A percentile compares a stretch with the other conserved stretches of the same genome.
These are phyloP conservation scores for Stereocaulon alpinum DNA, from an alignment of 495 filamentous ascomycete species.

Conservation along the genomic window DNA sequence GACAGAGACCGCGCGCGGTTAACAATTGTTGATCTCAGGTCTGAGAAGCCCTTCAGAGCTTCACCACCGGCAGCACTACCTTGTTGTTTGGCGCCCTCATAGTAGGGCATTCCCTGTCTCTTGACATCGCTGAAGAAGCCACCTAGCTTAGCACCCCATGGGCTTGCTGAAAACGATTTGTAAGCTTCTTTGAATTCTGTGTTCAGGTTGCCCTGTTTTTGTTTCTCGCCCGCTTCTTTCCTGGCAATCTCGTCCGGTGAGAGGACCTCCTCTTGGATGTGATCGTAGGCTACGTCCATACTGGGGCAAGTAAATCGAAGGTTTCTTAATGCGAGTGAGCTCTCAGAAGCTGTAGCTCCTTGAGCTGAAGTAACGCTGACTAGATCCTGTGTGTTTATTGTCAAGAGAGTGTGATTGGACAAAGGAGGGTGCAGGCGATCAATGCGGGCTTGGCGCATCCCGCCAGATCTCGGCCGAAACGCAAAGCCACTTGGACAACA, in stretches of 20 bases:
- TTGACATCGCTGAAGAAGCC: constrained; percentile 82
- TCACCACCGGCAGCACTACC: constrained; percentile 66
- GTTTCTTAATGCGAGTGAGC: neutral
- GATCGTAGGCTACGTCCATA: constrained; percentile 97
- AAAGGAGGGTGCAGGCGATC: neutral
- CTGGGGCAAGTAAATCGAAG: too few relatives aligned
- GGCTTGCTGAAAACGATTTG: constrained; percentile 78
- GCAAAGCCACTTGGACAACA: neutral
- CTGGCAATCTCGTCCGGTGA: constrained; percentile 45
- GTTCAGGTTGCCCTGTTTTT: constrained; percentile 54
- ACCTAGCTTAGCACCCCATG: constrained; percentile 82
- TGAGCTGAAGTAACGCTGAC: neutral
- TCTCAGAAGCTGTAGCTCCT: neutral
- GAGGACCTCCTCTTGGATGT: constrained; percentile 78
- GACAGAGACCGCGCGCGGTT: constrained; percentile 66
- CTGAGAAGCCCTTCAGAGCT: constrained; percentile 73
- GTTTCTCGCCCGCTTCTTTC: constrained; percentile 37
- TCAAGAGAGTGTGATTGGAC: neutral
- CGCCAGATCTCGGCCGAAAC: neutral
- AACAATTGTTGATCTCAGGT: constrained; percentile 55
- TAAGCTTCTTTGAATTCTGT: constrained; percentile 91
- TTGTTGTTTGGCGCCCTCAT: constrained; percentile 74
- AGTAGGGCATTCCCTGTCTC: constrained; percentile 82
- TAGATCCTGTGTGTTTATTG: neutral
- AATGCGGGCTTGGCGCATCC: neutral